These are phyloP conservation scores for Leucogyrophana mollusca DNA, from an alignment of 768 basidiomycete genomes.

Conservation along the genomic window DNA sequence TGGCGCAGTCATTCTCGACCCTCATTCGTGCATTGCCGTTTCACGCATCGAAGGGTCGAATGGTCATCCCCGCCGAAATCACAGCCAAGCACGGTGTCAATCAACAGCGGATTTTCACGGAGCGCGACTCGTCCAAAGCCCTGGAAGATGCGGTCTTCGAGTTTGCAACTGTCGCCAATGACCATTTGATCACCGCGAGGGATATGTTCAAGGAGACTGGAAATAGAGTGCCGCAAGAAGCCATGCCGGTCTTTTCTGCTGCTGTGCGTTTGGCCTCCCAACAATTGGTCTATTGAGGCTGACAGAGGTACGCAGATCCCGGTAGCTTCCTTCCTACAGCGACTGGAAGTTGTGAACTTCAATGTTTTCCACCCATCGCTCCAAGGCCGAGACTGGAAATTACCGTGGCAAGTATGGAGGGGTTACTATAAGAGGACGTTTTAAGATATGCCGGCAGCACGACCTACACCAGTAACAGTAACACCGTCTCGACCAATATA, in stretches of 20 bases:
- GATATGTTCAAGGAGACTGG: conserved; percentile 60
- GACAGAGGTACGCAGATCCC: conserved; percentile 50
- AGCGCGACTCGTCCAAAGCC: conserved; percentile 50
- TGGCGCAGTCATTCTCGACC: conserved; percentile 67
- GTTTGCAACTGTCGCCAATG: conserved; percentile 78
- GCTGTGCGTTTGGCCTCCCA: conserved; percentile 51
- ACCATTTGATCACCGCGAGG: conserved; percentile 74
- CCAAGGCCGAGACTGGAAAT: conserved; percentile 69
- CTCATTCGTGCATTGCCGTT: conserved; percentile 77
- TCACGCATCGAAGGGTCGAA: conserved; percentile 67
- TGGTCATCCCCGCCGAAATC: conserved; percentile 80
- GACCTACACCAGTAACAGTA: conserved; percentile 5
- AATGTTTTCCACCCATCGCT: conserved; percentile 66
- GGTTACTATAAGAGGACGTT: conserved; percentile 44
- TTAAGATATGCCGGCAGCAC: conserved; percentile 32
- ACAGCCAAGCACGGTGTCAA: conserved; percentile 74
- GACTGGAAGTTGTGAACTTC: conserved; percentile 70
- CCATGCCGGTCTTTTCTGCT: conserved; percentile 69
- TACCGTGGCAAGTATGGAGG: conserved; percentile 72
- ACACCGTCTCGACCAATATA: conserved; percentile 2
- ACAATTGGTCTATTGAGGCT: conserved; percentile 7
- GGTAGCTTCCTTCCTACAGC: conserved; percentile 58
- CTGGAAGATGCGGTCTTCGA: conserved; percentile 81
- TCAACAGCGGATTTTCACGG: conserved; percentile 77
- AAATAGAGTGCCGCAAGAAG: conserved; percentile 52